Evolutionary conservation across 2,329 filamentous ascomycete genomes (phyloP), one percentile per base, ranked within the genome.

Genomic region (Capronia americana): DNA sequence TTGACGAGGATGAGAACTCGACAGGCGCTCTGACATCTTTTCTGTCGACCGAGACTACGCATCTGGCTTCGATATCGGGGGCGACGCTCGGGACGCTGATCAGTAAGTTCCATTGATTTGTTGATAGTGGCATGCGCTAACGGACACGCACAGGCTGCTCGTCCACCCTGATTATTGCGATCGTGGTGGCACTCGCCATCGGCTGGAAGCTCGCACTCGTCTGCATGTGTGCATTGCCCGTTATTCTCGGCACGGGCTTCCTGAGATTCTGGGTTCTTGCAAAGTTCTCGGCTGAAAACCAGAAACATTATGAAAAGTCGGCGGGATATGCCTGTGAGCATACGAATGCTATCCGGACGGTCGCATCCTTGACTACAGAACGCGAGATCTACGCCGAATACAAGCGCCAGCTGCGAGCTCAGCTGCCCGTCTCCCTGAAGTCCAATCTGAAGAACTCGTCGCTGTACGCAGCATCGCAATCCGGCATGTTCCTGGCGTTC

Each of bases 311-410:
- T 76, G 86, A 92, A 75, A 82, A 85, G 64, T 94, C 92, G 65
- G 94, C 94, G 7, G 90, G 89, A 63, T 96, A 91, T 75, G 95
- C 95, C 11, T 95, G 93, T 55, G 95, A 99, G 78, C 93, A 93
- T 51, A 96, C 96, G 34, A 93, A 92, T 1, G 91, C 93, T 6
- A 97, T 98, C 71, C 90, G 94, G 59, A 98, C 95, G 1, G 93
- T 98, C 10, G 94, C 93, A 3, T 92, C 92, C 8, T 85, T 99
- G 53, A 97, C 93, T 0, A 87, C 94, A 10, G 95, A 99, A 79
- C 79, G 86, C 0, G 92, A 97, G 74, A 92, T 98, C 2, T 85
- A 92, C 72, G 74, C 79, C 1, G 84, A 88, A 60, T 99, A 96
- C 80, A 89, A 86, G 66, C 76, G 79, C 1, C 87, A 87, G 57